Evolutionary conservation across 225 moss, liverwort and hornwort species (phyloP).

Genomic region (Polytrichum commune): DNA sequence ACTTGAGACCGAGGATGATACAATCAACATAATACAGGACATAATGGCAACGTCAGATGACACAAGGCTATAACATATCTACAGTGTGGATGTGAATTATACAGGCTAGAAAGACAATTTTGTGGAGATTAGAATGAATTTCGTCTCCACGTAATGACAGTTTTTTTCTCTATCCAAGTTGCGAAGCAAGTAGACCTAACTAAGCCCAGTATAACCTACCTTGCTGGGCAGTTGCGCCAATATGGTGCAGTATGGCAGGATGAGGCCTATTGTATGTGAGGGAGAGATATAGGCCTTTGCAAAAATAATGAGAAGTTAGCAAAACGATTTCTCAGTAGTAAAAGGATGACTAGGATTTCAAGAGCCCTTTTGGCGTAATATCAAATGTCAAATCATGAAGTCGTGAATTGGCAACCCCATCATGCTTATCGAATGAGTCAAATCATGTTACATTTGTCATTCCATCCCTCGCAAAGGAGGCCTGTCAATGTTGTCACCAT

Average conservation of each 20-base stretch:
- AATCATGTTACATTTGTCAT: constrained; percentile 9
- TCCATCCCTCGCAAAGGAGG: constrained; percentile 53
- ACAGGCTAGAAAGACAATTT: constrained; percentile 13
- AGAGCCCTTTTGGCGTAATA: constrained; percentile 9
- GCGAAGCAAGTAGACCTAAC: neutral
- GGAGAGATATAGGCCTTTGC: constrained; percentile 10
- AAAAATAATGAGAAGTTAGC: constrained; percentile 7
- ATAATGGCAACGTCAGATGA: too few relatives aligned
- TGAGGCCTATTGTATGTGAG: constrained; percentile 12
- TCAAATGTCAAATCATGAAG: constrained; percentile 17
- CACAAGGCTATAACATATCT: constrained; percentile 2
- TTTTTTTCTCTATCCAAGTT: neutral
- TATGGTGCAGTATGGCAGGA: constrained; percentile 17
- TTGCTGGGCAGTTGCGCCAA: constrained; percentile 24
- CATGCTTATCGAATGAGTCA: constrained; percentile 1
- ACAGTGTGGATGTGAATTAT: constrained; percentile 10
- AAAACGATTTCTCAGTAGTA: neutral
- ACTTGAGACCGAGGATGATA: too few relatives aligned
- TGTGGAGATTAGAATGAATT: constrained; percentile 5
- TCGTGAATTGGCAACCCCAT: constrained; percentile 12
- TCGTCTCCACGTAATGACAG: neutral
- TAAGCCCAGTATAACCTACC: constrained; percentile 12
- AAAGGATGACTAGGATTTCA: neutral
- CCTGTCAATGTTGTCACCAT: constrained; percentile 77
- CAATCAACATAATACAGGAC: too few relatives aligned